A percentile compares a stretch with the other conserved stretches of the same genome.
Conservation (phyloP, 768 basidiomycete species). For the Mycena rosella region DNA sequence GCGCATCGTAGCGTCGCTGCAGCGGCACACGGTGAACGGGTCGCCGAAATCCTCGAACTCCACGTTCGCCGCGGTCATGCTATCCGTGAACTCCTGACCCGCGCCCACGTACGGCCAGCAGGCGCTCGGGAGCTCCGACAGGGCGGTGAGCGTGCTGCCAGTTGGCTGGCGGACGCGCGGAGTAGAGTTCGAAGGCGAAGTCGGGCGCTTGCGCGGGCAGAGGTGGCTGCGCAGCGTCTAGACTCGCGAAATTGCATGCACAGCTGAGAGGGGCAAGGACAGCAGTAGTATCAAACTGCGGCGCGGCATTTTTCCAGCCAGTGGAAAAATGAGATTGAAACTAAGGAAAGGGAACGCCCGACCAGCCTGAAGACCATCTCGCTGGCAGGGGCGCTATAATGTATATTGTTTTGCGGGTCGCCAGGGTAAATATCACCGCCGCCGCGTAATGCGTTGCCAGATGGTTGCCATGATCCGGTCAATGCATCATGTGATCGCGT, state of each 20-base stretch:
- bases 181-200: not conserved
- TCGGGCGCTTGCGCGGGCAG: not conserved
- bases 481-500: no score
- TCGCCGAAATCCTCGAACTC: slow-evolving; percentile 46
- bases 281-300: slow-evolving; percentile 17
- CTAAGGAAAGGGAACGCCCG: slow-evolving; percentile 16
- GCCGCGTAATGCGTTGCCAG: slow-evolving; percentile 19
- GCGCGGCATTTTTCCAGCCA: slow-evolving; percentile 20
- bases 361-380: slow-evolving; percentile 10
- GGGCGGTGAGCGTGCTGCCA: slow-evolving; percentile 16
- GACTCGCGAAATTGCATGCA: not conserved
- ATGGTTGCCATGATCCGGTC: no score
- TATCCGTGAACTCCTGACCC: slow-evolving; percentile 37
- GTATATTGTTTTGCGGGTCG: not conserved
- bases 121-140: not conserved
- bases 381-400: not conserved
- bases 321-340: not conserved
- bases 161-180: slow-evolving; percentile 19
- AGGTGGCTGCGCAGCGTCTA: not conserved
- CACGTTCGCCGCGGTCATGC: slow-evolving; percentile 41
- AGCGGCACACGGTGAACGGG: slow-evolving; percentile 45
- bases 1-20: slow-evolving; percentile 42
- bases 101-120: not conserved
- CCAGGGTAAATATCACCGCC: slow-evolving; percentile 7
- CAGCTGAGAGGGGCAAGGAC: not conserved